Evolutionary conservation across 164 flowering plant genomes (phyloP).

Genomic region (Pachysandra terminalis): DNA sequence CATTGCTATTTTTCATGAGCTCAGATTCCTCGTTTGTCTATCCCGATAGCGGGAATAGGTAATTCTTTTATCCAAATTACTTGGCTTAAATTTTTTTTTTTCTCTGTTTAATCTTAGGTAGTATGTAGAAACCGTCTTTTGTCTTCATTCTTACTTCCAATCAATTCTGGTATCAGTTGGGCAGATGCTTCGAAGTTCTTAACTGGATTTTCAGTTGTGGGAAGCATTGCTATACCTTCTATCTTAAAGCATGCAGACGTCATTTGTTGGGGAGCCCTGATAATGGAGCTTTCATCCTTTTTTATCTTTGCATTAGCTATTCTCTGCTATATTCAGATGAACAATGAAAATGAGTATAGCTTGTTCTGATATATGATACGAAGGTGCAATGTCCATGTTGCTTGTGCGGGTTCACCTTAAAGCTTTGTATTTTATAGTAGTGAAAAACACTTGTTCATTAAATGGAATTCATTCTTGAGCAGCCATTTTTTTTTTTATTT

Average conservation of each 20-base stretch:
- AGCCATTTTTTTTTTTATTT: too few species aligned
- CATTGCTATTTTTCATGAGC: constrained; percentile 65
- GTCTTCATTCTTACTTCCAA: constrained; percentile 4
- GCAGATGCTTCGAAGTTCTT: constrained; percentile 76
- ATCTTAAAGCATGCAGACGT: constrained; percentile 90
- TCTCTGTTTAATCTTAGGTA: background rate
- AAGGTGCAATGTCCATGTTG: too few species aligned
- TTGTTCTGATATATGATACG: constrained; percentile 31
- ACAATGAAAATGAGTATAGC: constrained; percentile 45
- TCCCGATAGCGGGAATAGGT: constrained; percentile 55
- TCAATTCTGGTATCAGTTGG: constrained; percentile 52
- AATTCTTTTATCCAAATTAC: constrained; percentile 9
- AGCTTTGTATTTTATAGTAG: too few species aligned
- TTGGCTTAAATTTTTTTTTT: background rate
- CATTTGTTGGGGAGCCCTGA: constrained; percentile 90
- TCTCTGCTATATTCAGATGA: constrained; percentile 46
- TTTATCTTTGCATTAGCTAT: constrained; percentile 56
- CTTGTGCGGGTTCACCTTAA: too few species aligned
- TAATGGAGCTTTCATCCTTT: constrained; percentile 82
- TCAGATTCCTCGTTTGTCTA: constrained; percentile 51
- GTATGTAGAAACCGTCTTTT: background rate
- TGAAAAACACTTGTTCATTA: too few species aligned
- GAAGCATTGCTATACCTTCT: constrained; percentile 90
- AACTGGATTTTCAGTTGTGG: constrained; percentile 81
- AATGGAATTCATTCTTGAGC: too few species aligned